These are phyloP conservation scores for Tetrapisispora nanseiensis DNA, from an alignment of 805 yeast genomes.

Conservation along the genomic window DNA sequence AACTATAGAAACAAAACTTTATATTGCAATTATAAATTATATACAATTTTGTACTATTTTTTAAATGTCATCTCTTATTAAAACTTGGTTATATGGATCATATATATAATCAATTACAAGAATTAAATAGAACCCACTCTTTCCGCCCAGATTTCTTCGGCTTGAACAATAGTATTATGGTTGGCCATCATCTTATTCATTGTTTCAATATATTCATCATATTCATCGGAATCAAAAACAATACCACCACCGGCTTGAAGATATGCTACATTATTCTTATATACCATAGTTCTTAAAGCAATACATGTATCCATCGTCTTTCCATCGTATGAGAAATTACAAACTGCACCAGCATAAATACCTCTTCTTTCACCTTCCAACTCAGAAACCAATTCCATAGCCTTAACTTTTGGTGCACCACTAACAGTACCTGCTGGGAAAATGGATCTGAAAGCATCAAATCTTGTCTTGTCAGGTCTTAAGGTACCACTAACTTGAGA, in stretches of 20 bases:
- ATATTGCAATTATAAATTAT: too few relatives aligned
- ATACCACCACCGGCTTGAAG: slow-evolving; percentile 99
- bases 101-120: neutral
- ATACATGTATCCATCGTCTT: slow-evolving; percentile 94
- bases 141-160: slow-evolving; percentile 68
- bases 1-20: too few relatives aligned
- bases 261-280: slow-evolving; percentile 81
- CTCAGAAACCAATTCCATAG: slow-evolving; percentile 90
- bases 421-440: slow-evolving; percentile 99
- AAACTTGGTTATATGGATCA: too few relatives aligned
- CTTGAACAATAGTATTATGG: slow-evolving; percentile 81
- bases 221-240: slow-evolving; percentile 88
- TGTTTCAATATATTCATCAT: slow-evolving; percentile 91
- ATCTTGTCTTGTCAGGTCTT: slow-evolving; percentile 73
- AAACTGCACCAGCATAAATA: slow-evolving; percentile 97
- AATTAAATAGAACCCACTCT: slow-evolving; percentile 25
- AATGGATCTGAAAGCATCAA: slow-evolving; percentile 94
- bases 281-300: slow-evolving; percentile 94
- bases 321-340: slow-evolving; percentile 96
- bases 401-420: slow-evolving; percentile 96
- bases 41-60: too few relatives aligned
- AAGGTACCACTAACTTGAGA: slow-evolving; percentile 90
- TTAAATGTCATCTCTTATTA: neutral
- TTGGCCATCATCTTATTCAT: slow-evolving; percentile 96
- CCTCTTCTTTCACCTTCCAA: slow-evolving; percentile 89